Conservation (phyloP, 192 early-diverging fungal genomes). For the Coemansia sp. region DNA sequence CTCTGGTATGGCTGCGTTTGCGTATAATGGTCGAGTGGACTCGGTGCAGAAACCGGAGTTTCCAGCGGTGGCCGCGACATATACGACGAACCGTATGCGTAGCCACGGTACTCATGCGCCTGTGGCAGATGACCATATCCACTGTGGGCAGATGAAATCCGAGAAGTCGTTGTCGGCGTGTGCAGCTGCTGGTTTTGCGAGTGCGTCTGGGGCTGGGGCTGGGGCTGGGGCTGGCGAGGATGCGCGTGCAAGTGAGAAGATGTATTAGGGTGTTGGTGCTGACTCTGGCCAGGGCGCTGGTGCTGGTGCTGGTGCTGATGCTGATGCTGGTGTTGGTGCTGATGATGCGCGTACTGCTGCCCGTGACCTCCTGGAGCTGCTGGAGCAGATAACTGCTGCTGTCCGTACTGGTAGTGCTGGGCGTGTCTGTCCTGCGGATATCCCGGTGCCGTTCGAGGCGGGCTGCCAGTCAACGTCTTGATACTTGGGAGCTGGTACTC, state of each 20-base stretch:
- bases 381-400: conserved; percentile 2
- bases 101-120: not conserved
- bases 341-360: conserved; percentile 2
- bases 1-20: not conserved
- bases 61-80: not conserved
- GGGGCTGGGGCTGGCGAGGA: not conserved
- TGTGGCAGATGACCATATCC: not conserved
- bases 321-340: not conserved
- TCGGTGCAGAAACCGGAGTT: not conserved
- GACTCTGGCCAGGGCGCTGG: not conserved
- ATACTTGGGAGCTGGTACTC: conserved; percentile 48
- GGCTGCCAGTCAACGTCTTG: conserved; percentile 28
- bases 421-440: conserved; percentile 5
- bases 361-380: not conserved
- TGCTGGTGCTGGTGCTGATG: conserved; percentile 13
- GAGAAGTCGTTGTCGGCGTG: not conserved
- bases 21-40: not conserved
- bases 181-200: not conserved
- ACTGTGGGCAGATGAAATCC: not conserved
- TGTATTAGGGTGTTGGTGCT: conserved; percentile 9
- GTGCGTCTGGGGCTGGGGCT: not conserved
- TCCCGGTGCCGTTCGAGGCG: conserved; percentile 8
- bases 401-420: conserved; percentile 5
- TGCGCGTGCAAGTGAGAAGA: conserved; percentile 2
- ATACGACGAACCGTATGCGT: not conserved